phyloP scores from a whole-genome alignment of 2,329 filamentous ascomycete species.

The Xylariaceae sp. region DNA sequence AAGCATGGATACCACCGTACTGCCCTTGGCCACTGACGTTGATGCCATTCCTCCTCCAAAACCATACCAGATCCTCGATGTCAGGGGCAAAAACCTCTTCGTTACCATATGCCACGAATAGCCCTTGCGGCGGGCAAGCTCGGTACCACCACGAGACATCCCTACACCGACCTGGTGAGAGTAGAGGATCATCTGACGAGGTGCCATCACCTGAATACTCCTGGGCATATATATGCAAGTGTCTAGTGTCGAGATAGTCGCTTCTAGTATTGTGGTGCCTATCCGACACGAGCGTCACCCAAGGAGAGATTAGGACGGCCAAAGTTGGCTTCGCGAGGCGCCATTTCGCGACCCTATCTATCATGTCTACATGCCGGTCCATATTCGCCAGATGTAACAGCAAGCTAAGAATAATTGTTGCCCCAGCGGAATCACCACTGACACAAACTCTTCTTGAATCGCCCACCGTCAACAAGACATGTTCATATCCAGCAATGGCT shows the following conservation, averaged over 20 bases:
- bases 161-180: constrained; percentile 75
- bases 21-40: constrained; percentile 66
- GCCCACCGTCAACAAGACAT: constrained; percentile 65
- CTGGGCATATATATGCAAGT: constrained; percentile 71
- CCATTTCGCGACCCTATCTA: constrained; percentile 45
- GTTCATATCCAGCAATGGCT: constrained; percentile 72
- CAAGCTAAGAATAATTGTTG: constrained; percentile 74
- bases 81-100: constrained; percentile 81
- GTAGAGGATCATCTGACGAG: constrained; percentile 59
- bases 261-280: constrained; percentile 72
- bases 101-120: constrained; percentile 73
- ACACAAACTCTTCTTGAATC: constrained; percentile 71
- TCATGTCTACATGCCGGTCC: constrained; percentile 41
- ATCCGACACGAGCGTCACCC: constrained; percentile 74
- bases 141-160: constrained; percentile 70
- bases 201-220: constrained; percentile 67
- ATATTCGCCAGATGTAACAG: constrained; percentile 68
- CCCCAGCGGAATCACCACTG: constrained; percentile 81
- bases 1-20: constrained; percentile 76
- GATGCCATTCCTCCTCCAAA: constrained; percentile 60
- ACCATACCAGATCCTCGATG: constrained; percentile 64
- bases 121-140: constrained; percentile 70
- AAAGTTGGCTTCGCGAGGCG: constrained; percentile 52
- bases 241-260: constrained; percentile 75
- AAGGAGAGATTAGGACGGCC: constrained; percentile 79